phyloP scores from a whole-genome alignment of 495 filamentous ascomycete genomes.

The Aspergillus sclerotiicarbonarius region DNA sequence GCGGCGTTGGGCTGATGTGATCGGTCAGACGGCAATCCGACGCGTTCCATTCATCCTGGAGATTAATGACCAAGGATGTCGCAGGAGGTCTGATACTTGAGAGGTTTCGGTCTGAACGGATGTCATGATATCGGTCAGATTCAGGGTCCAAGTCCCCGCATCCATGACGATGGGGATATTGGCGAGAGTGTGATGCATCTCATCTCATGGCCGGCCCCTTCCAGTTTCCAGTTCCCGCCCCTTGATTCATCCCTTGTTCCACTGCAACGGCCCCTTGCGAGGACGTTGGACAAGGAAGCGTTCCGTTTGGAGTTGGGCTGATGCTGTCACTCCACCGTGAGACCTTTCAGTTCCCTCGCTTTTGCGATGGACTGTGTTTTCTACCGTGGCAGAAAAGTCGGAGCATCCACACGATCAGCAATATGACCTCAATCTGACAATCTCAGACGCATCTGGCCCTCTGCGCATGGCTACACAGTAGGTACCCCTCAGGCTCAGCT shows the following conservation, averaged over 20 bases:
- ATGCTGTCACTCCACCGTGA: background rate
- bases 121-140: background rate
- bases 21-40: too few species aligned
- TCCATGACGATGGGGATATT: too few species aligned
- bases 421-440: too few species aligned
- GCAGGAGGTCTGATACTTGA: background rate
- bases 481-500: background rate
- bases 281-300: background rate
- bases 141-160: background rate
- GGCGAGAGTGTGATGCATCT: too few species aligned
- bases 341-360: background rate
- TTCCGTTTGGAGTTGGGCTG: background rate
- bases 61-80: background rate
- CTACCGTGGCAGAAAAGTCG: too few species aligned
- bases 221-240: background rate
- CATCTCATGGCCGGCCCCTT: background rate
- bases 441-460: too few species aligned
- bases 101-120: too few species aligned
- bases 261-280: slow-evolving; percentile 1
- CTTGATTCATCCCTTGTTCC: background rate
- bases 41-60: background rate
- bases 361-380: background rate
- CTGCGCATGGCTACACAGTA: background rate
- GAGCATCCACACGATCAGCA: background rate
- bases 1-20: background rate